A percentile compares a stretch with the other conserved stretches of the same genome.
phyloP scores from a whole-genome alignment of 495 filamentous ascomycete genomes.

The Lasiosphaeriaceae sp. region DNA sequence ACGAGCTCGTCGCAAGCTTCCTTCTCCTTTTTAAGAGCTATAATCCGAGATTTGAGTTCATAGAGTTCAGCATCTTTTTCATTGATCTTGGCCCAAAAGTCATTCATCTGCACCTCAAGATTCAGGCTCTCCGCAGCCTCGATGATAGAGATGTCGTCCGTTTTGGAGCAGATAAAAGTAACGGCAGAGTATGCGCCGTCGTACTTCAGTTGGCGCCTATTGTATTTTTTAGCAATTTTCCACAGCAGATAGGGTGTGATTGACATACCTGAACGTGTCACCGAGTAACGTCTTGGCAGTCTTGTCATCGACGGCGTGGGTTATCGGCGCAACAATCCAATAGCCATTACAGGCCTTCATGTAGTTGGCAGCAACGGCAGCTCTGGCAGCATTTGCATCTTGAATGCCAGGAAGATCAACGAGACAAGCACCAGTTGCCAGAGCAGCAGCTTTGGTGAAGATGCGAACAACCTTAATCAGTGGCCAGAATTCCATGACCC shows the following conservation, averaged over 20 bases:
- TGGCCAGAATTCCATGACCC: conserved; percentile 58
- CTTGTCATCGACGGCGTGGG: conserved; percentile 63
- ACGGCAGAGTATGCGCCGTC: conserved; percentile 56
- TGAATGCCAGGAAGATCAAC: conserved; percentile 65
- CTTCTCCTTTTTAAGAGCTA: conserved; percentile 22
- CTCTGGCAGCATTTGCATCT: conserved; percentile 63
- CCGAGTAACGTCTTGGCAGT: conserved; percentile 58
- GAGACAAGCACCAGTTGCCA: conserved; percentile 59
- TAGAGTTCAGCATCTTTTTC: conserved; percentile 14
- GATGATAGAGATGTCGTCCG: conserved; percentile 56
- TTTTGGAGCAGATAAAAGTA: conserved; percentile 67
- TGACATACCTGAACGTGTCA: conserved; percentile 46
- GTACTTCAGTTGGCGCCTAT: conserved; percentile 55
- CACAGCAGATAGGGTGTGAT: neutral
- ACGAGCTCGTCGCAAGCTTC: conserved; percentile 36
- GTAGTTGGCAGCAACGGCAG: conserved; percentile 57
- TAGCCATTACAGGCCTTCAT: conserved; percentile 53
- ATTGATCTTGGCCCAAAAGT: conserved; percentile 1
- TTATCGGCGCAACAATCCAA: conserved; percentile 66
- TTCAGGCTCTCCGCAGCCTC: conserved; percentile 27
- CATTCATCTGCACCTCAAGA: conserved; percentile 38
- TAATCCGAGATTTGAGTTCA: conserved; percentile 29
- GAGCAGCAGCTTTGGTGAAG: conserved; percentile 50
- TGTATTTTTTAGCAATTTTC: too few relatives aligned
- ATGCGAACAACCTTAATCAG: conserved; percentile 62